phyloP scores from a whole-genome alignment of 176 grass and related monocot species.

The Cenchrus americanus region DNA sequence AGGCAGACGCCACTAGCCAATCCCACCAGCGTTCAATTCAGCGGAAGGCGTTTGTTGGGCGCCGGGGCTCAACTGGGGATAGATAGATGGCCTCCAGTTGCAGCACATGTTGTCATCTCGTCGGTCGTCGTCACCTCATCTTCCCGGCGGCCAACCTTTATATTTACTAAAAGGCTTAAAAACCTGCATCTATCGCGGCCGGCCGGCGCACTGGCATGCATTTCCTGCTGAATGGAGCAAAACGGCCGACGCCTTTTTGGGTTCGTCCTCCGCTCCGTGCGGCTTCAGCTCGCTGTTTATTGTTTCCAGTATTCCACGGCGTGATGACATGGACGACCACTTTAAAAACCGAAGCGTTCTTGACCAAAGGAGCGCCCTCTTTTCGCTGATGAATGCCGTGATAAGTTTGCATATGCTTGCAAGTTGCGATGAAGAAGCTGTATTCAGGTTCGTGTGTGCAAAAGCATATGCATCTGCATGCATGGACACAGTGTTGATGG shows the following conservation, averaged over 20 bases:
- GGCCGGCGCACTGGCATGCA: conserved; percentile 25
- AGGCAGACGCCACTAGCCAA: conserved; percentile 48
- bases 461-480: neutral
- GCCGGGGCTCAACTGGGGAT: conserved; percentile 42
- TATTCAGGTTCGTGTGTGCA: conserved; percentile 1
- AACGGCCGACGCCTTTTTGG: conserved; percentile 6
- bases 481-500: neutral
- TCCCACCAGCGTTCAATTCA: neutral
- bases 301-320: neutral
- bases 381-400: conserved; percentile 9
- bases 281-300: conserved; percentile 13
- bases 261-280: conserved; percentile 9
- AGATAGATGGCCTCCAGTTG: conserved; percentile 9
- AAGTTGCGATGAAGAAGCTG: conserved; percentile 23
- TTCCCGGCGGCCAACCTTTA: conserved; percentile 11
- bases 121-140: conserved; percentile 27
- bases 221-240: conserved; percentile 19
- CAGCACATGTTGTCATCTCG: conserved; percentile 39
- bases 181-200: neutral
- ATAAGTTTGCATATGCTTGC: neutral
- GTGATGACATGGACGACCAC: conserved; percentile 23
- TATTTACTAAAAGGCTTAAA: neutral
- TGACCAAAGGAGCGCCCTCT: neutral
- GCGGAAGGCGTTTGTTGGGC: conserved; percentile 46
- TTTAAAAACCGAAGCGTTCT: conserved; percentile 12